Evolutionary conservation across 2,329 filamentous ascomycete species (phyloP), one percentile per base, ranked within the genome.

Genomic region (Myotisia sp.): DNA sequence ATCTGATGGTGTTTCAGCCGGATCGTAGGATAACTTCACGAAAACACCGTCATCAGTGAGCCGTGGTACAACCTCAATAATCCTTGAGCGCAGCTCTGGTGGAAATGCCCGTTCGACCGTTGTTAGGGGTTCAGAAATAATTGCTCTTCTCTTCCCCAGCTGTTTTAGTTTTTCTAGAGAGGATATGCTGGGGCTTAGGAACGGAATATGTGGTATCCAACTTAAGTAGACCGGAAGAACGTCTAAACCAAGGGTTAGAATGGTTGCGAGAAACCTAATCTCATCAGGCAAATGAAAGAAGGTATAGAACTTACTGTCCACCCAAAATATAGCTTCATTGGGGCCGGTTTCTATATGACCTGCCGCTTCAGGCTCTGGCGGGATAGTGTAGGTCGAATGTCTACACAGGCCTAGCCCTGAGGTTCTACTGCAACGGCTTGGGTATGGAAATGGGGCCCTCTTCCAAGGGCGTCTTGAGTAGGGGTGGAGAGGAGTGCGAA

Each of bases 41-140:
- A 92, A 95, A 1, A 83, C 84, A 8, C 90, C 90, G 10, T 90
- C 90, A 51, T 98, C 90, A 48, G 92, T 86, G 18, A 92, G 65
- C 3, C 85, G 71, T 0, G 86, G 85, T 12, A 94, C 56, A 10
- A 94, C 77, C 48, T 92, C 79, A 3, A 76, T 81, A 29, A 93
- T 73, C 38, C 77, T 74, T 30, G 92, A 62, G 1, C 71, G 64
- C 2, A 77, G 48, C 6, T 67, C 66, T 3, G 63, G 54, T 1
- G 79, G 79, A 16, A 83, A 71, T 1, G 76, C 78, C 35, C 68
- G 68, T 29, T 69, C 56, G 9, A 74, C 59, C 12, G 78, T 63
- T 20, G 58, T 58, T 17, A 62, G 49, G 0, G 74, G 71, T 38
- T 77, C 70, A 5, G 70, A 66, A 9, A 69, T 64, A 19, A 66